phyloP scores from a whole-genome alignment of 257 asterid species.

The Nicotiana undulata region DNA sequence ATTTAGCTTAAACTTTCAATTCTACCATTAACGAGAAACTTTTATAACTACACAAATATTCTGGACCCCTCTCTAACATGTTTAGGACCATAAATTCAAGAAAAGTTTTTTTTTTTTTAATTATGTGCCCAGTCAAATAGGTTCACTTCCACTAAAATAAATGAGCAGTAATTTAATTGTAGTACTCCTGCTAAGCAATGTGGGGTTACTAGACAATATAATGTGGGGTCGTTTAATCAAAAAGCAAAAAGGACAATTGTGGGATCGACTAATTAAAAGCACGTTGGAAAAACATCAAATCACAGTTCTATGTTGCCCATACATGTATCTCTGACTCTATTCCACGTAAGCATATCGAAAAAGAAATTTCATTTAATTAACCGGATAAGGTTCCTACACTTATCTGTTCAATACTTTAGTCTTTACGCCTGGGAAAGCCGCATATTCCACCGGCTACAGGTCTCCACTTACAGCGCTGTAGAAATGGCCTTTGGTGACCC shows the following conservation, averaged over 20 bases:
- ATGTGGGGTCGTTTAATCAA: not conserved
- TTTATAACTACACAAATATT: too few species aligned
- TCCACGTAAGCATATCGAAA: not conserved
- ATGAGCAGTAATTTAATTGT: not conserved
- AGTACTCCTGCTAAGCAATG: too few species aligned
- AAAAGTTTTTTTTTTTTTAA: too few species aligned
- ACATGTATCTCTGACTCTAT: not conserved
- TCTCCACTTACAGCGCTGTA: conserved; percentile 27
- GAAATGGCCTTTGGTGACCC: conserved; percentile 25
- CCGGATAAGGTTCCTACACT: not conserved
- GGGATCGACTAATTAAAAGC: not conserved
- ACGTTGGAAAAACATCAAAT: not conserved
- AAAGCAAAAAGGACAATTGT: too few species aligned
- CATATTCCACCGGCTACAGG: conserved; percentile 24
- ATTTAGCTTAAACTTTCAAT: too few species aligned
- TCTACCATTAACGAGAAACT: too few species aligned
- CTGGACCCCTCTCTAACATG: too few species aligned
- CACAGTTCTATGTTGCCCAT: not conserved
- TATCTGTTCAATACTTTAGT: not conserved
- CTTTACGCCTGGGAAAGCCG: not conserved
- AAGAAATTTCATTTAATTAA: not conserved
- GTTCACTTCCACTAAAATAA: too few species aligned
- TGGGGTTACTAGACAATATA: not conserved
- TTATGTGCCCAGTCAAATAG: too few species aligned
- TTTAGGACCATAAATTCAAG: too few species aligned